A percentile compares a stretch with the other conserved stretches of the same genome.
These are phyloP conservation scores for Russula lepida DNA, from an alignment of 768 basidiomycete species.

Conservation along the genomic window DNA sequence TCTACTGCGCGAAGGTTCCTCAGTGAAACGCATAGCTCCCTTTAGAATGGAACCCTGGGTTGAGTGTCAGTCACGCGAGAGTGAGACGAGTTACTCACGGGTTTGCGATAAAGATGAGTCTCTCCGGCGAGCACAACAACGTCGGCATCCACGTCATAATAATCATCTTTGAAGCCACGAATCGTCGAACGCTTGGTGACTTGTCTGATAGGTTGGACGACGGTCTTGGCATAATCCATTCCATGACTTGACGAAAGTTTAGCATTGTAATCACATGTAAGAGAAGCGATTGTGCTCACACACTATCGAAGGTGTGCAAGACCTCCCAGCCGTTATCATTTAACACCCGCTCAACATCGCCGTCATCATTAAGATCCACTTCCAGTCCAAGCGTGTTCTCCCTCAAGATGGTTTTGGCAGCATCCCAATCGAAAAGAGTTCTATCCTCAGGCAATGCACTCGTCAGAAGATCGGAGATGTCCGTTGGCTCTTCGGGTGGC, in stretches of 20 bases:
- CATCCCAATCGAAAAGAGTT: background rate
- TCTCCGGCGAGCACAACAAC: no score
- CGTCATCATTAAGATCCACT: slow-evolving; percentile 23
- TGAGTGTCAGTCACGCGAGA: background rate
- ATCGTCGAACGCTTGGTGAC: slow-evolving; percentile 31
- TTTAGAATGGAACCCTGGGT: background rate
- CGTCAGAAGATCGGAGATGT: background rate
- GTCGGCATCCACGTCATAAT: no score
- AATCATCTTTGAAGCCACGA: no score
- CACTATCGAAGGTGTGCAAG: slow-evolving; percentile 34
- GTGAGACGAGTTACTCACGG: slow-evolving; percentile 26
- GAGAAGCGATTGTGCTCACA: slow-evolving; percentile 28
- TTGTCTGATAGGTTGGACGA: slow-evolving; percentile 33
- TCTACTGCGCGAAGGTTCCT: no score
- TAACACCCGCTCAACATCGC: slow-evolving; percentile 29
- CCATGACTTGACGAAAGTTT: slow-evolving; percentile 27
- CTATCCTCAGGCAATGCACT: background rate
- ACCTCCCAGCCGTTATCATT: slow-evolving; percentile 34
- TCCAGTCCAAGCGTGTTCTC: background rate
- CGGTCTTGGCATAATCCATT: slow-evolving; percentile 39
- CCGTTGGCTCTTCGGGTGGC: slow-evolving; percentile 1
- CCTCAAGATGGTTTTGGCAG: background rate
- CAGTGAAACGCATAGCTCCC: no score
- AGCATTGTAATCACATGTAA: background rate
- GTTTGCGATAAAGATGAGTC: slow-evolving; percentile 34